Percentiles rank a stretch among this genome's conserved stretches.
phyloP scores from a whole-genome alignment of 2,329 filamentous ascomycete species.

The Huntiella moniliformis region DNA sequence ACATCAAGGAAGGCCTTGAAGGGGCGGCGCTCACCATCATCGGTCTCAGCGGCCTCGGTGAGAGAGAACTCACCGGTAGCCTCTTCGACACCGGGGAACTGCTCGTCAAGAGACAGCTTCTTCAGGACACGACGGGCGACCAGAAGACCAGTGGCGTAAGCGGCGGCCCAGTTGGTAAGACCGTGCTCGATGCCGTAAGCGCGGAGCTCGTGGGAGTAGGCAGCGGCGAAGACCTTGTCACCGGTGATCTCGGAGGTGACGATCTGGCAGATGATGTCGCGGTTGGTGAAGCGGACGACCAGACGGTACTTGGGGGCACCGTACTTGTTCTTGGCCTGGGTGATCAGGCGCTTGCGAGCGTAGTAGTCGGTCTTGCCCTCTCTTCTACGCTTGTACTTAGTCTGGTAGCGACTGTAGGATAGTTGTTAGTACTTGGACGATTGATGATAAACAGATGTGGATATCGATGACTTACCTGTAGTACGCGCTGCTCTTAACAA shows the following conservation, averaged over 20 bases:
- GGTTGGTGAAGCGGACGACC: constrained; percentile 98
- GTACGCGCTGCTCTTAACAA: constrained; percentile 96
- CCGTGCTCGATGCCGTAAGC: constrained; percentile 96
- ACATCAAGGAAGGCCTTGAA: constrained; percentile 99
- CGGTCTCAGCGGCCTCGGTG: constrained; percentile 82
- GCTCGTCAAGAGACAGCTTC: constrained; percentile 90
- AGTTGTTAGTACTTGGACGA: constrained; percentile 16
- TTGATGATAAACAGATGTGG: too few relatives aligned
- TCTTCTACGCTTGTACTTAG: constrained; percentile 97
- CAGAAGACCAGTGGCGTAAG: constrained; percentile 91
- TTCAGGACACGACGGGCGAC: constrained; percentile 89
- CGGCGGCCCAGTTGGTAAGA: constrained; percentile 98
- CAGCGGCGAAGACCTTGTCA: constrained; percentile 87
- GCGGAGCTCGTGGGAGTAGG: constrained; percentile 95
- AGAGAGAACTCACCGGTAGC: constrained; percentile 87
- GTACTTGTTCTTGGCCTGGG: constrained; percentile 99
- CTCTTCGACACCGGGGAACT: constrained; percentile 93
- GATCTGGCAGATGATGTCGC: constrained; percentile 97
- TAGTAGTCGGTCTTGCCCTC: constrained; percentile 99
- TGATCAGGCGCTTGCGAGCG: constrained; percentile 97
- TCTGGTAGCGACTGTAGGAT: constrained; percentile 77
- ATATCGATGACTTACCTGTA: constrained; percentile 55
- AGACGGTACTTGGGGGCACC: constrained; percentile 99
- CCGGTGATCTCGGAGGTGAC: constrained; percentile 88
- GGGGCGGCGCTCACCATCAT: constrained; percentile 83